phyloP scores from a whole-genome alignment of 345 rosid species.

The Fremontodendron californicum region DNA sequence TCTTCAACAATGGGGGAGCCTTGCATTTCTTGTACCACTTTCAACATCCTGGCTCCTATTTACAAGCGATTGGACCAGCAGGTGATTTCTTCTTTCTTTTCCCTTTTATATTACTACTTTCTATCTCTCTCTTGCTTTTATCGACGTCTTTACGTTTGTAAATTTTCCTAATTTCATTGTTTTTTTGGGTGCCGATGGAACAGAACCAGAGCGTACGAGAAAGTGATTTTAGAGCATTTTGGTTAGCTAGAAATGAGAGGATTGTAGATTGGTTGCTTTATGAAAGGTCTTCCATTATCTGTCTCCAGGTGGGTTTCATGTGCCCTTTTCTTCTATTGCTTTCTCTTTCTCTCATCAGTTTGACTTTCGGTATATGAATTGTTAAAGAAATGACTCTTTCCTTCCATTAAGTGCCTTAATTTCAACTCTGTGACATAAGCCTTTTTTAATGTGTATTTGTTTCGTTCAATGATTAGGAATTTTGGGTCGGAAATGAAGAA shows the following conservation, averaged over 20 bases:
- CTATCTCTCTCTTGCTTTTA: neutral
- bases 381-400: neutral
- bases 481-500: conserved; percentile 79
- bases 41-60: conserved; percentile 77
- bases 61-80: conserved; percentile 62
- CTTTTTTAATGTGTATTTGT: neutral
- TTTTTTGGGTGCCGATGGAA: conserved; percentile 10
- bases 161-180: neutral
- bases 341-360: neutral
- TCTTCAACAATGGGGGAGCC: conserved; percentile 33
- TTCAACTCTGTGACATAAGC: conserved; percentile 5
- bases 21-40: conserved; percentile 67
- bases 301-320: conserved; percentile 54
- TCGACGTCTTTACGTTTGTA: neutral
- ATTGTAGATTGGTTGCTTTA: conserved; percentile 62
- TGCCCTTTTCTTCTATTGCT: neutral
- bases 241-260: conserved; percentile 53
- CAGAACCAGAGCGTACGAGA: conserved; percentile 65
- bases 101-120: neutral
- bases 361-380: neutral
- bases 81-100: conserved; percentile 26
- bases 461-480: conserved; percentile 37
- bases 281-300: conserved; percentile 62
- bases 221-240: conserved; percentile 50
- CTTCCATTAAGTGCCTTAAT: neutral